Percentiles rank a stretch among this genome's conserved stretches.
Conservation (phyloP, 345 rosid genomes). For the Populus nigra region DNA sequence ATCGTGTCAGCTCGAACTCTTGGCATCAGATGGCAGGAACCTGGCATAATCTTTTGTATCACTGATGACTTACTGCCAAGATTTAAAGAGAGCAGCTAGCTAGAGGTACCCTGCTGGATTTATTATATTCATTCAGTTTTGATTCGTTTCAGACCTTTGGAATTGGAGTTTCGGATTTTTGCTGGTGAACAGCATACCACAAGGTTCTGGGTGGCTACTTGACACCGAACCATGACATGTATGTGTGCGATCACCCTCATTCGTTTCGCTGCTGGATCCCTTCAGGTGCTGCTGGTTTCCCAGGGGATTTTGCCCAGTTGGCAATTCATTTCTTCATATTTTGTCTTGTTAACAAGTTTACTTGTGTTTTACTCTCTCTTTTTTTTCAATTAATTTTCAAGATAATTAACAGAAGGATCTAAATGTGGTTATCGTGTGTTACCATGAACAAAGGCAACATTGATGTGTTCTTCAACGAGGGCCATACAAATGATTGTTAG, state of each 20-base stretch:
- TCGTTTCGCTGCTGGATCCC: too few species aligned
- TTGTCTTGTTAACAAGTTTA: too few species aligned
- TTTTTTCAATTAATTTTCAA: too few species aligned
- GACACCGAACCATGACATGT: too few species aligned
- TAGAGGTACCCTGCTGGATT: neutral
- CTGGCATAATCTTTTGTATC: neutral
- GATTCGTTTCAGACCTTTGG: constrained; percentile 6
- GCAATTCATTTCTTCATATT: too few species aligned
- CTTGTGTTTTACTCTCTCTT: neutral
- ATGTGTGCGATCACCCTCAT: too few species aligned
- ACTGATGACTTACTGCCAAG: neutral
- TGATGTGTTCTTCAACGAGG: too few species aligned
- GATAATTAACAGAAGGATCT: too few species aligned
- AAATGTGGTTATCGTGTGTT: too few species aligned
- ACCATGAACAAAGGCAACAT: too few species aligned
- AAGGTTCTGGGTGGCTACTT: neutral
- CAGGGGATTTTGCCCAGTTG: too few species aligned
- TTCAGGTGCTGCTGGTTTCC: too few species aligned
- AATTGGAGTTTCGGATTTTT: constrained; percentile 18
- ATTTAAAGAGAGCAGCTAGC: neutral
- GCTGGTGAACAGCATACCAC: neutral
- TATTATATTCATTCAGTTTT: neutral
- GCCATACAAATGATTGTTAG: neutral
- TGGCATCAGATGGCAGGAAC: neutral
- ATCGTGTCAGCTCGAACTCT: neutral